Base-by-base conservation (phyloP, 169 alveolate genomes). In the Cryptosporidium canis region DNA sequence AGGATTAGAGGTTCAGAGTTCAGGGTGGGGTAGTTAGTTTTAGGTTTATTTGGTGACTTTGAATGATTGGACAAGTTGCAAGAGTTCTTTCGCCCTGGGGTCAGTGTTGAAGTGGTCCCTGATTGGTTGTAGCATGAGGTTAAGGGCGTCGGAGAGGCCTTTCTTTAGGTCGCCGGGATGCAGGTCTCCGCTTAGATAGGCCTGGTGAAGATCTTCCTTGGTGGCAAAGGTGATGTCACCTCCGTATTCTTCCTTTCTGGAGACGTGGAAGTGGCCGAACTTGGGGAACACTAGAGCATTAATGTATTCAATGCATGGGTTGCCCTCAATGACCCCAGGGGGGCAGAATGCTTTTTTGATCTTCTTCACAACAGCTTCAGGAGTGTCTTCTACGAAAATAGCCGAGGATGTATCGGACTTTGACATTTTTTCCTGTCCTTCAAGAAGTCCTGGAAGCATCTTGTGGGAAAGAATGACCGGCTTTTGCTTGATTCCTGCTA, bases 341-440 rank as follows among this genome's bases (percentile, higher is more conserved):
- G 98, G 98, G 83, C 99, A 98, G 92, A 85, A 97, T 18, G 99
- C 99, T 67, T 96, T 95, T 85, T 97, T 97, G 67, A 98, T 98
- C 90, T 98, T 98, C 65, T 96, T 92, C 72, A 66, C 65, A 56
- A 68, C 29, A 16, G 90, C 97, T 70, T 96, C 98, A 3, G 95
- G 95, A 21, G 95, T 41, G 84, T 98, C 99, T 90, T 98, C 99
- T 99, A 98, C 98, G 91, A 98, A 98, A 67, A 98, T 97, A 0
- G 99, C 99, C 3, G 99, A 96, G 72, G 96, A 97, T 27, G 96
- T 94, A 45, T 95, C 96, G 63, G 97, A 92, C 92, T 99, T 99
- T 61, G 98, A 93, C 99, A 97, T 97, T 91, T 98, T 99, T 77
- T 96, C 99, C 82, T 98, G 98, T 39, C 99, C 99, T 83, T 97